Evolutionary conservation across 163 green algal genomes (phyloP).

Genomic region (Coccomyxa subellipsoidea): DNA sequence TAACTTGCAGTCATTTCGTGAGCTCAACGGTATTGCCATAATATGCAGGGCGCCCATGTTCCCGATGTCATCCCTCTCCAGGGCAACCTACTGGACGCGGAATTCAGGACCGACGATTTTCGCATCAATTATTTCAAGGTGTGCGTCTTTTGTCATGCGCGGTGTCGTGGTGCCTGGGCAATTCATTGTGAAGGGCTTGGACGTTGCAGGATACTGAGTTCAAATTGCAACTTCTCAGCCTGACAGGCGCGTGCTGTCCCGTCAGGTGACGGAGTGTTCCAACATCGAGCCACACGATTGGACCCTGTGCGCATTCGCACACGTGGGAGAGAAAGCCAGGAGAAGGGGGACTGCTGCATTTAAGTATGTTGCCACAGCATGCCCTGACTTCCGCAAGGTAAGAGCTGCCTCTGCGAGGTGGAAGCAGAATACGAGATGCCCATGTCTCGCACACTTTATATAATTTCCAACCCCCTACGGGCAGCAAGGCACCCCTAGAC

Average conservation of each 20-base stretch:
- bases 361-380: background rate
- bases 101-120: background rate
- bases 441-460: too few relatives aligned
- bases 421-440: too few relatives aligned
- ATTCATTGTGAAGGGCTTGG: too few relatives aligned
- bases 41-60: background rate
- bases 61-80: background rate
- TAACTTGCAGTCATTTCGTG: too few relatives aligned
- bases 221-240: background rate
- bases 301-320: background rate
- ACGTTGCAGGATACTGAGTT: background rate
- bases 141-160: background rate
- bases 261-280: background rate
- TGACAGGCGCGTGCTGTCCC: background rate
- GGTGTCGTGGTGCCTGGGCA: too few relatives aligned
- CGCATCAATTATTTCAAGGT: slow-evolving; percentile 3
- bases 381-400: slow-evolving; percentile 11
- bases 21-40: background rate
- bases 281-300: slow-evolving; percentile 2
- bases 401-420: too few relatives aligned
- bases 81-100: background rate
- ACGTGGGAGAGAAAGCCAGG: background rate
- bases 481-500: too few relatives aligned
- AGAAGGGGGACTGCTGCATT: background rate
- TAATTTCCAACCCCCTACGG: too few relatives aligned